Evolutionary conservation across 2,329 filamentous ascomycete genomes (phyloP), one percentile per base, ranked within the genome.

Genomic region (Diaporthe longicolla): DNA sequence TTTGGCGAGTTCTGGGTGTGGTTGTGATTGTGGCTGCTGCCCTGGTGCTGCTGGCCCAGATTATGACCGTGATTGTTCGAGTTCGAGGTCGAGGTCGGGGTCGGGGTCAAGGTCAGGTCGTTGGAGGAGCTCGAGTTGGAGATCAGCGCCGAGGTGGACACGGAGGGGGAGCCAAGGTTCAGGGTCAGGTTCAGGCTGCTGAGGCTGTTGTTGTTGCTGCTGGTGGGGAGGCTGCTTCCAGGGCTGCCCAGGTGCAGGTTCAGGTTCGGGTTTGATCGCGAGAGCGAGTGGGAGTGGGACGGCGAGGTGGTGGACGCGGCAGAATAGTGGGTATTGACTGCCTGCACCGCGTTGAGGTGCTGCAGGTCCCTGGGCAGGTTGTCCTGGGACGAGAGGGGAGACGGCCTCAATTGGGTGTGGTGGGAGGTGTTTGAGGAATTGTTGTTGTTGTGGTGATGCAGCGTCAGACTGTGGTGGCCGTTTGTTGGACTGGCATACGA

Each of bases 271-370:
- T 66, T 71, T 61, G 43, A 48, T 26, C 48, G 43, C 24, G 69
- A 70, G 37, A 4, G 4, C 32, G 35, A 37, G 10, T 40, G 66
- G 15, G 66, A 57, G 66, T 70, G 35, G 40, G 29, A 50, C 19
- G 69, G 37, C 17, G 55, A 19, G 37, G 13, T 13, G 37, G 11
- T 11, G 11, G 37, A 13, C 57, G 69, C 52, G 48, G 48, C 32
- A 15, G 66, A 73, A 45, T 73, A 45, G 45, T 70, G 57, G 71
- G 74, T 73, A 43, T 75, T 71, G 59, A 75, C 61, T 24, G 74
- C 74, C 68, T 75, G 74, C 45, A 75, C 74, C 37, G 74, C 74
- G 74, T 75, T 75, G 71, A 75, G 68, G 68, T 75, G 68, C 37
- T 69, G 63, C 57, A 69, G 71, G 73, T 50, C 74, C 70, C 55